Conservation (phyloP, 441 rosid species). For the Cnidoscolus chayamansa region DNA sequence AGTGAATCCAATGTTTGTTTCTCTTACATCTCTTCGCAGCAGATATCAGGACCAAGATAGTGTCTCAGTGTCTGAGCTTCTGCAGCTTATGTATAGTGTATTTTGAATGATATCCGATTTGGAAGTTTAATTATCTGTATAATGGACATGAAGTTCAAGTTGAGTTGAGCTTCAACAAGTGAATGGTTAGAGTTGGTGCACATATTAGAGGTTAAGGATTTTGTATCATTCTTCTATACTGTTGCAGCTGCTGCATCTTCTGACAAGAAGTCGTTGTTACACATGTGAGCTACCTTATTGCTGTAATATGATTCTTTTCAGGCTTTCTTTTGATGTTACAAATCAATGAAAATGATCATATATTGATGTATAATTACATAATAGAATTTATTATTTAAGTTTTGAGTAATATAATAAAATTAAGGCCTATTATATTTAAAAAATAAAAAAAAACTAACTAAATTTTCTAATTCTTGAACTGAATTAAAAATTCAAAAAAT, state of each 20-base stretch:
- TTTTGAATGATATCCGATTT: slow-evolving; percentile 13
- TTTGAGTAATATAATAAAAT: no score
- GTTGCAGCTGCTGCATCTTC: background rate
- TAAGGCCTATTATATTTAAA: no score
- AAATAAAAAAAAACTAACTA: no score
- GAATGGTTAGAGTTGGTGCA: background rate
- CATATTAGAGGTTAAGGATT: background rate
- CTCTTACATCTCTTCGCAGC: slow-evolving; percentile 70
- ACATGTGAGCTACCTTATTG: no score
- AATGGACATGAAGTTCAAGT: background rate
- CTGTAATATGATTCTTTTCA: no score
- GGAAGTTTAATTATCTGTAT: background rate
- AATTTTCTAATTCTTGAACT: no score
- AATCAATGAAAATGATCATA: no score
- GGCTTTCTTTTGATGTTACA: no score
- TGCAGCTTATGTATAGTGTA: slow-evolving; percentile 19
- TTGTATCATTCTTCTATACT: background rate
- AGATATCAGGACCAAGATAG: slow-evolving; percentile 84
- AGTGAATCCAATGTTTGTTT: slow-evolving; percentile 31
- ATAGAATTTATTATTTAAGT: no score
- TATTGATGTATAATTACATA: no score
- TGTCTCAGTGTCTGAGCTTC: background rate
- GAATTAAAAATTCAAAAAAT: no score
- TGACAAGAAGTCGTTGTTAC: no score
- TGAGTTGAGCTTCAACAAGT: background rate